Evolutionary conservation across 2,329 filamentous ascomycete genomes (phyloP), one percentile per base, ranked within the genome.

Genomic region (Monosporascus sp.): DNA sequence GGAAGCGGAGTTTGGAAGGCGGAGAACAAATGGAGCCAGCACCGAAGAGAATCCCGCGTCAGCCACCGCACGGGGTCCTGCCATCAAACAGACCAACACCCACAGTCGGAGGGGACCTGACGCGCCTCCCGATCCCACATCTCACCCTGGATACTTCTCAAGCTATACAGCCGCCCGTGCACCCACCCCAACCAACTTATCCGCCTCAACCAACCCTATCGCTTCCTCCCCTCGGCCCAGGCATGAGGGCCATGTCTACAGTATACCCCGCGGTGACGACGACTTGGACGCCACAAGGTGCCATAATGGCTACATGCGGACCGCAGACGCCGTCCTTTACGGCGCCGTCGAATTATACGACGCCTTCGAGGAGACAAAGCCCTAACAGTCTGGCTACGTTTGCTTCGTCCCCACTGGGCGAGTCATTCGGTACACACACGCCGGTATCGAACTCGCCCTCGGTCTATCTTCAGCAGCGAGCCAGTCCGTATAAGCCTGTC

Each of bases 401-500:
- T 36, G 77, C 78, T 0, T 93, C 89, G 1, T 91, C 90, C 1
- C 84, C 84, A 0, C 69, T 87, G n/a, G 80, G 79, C n/a, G 82
- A 85, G 17, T 77, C 82, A 22, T 88, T 81, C 50, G 75, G 74
- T 7, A 74, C 77, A 45, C 80, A 84, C 50, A 82, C 85, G 8
- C 86, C 87, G 6, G 82, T 84, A 45, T 87, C 89, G 35, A 81
- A 94, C 58, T 97, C 94, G 35, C 93, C 93, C 1, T 92, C 89
- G 11, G 83, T 90, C 64, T 95, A 95, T 71, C 77, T 97, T 38
- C 88, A 89, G 65, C 90, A 96, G 67, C 83, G 94, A 53, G 86
- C 89, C 58, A 97, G 93, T 52, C 94, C 94, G 3, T 97, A 97
- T 72, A 89, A 90, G 58, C 93, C 93, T 1, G 87, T 97, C 39